A percentile compares a stretch with the other conserved stretches of the same genome.
phyloP scores from a whole-genome alignment of 768 basidiomycete species.

The Postia placenta region DNA sequence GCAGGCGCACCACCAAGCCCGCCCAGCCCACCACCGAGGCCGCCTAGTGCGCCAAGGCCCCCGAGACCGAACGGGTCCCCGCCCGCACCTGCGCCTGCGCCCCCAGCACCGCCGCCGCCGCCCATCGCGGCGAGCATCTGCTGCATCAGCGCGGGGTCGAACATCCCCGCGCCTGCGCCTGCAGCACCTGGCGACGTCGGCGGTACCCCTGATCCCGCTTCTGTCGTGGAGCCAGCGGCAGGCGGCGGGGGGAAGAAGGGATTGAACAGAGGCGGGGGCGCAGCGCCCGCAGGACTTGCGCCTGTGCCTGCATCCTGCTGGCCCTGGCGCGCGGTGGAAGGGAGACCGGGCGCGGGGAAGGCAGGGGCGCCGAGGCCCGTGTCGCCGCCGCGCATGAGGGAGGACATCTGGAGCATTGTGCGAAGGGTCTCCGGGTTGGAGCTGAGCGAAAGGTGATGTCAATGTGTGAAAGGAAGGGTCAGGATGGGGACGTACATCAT shows the following conservation, averaged over 20 bases:
- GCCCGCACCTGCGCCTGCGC: slow-evolving; percentile 19
- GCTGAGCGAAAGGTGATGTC: slow-evolving; percentile 24
- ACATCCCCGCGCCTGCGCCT: slow-evolving; percentile 22
- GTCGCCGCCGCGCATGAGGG: slow-evolving; percentile 39
- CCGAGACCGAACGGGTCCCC: slow-evolving; percentile 20
- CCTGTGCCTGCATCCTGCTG: slow-evolving; percentile 13
- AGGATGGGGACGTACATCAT: slow-evolving; percentile 51
- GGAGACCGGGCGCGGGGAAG: slow-evolving; percentile 61
- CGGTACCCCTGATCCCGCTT: no score
- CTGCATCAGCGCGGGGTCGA: slow-evolving; percentile 41
- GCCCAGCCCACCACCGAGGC: slow-evolving; percentile 18
- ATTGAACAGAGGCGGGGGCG: background rate
- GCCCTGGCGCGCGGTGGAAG: slow-evolving; percentile 28
- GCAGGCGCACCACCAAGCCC: slow-evolving; percentile 30
- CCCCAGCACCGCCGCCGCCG: slow-evolving; percentile 21
- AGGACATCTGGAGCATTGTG: slow-evolving; percentile 71
- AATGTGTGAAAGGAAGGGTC: slow-evolving; percentile 1
- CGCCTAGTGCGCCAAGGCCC: slow-evolving; percentile 13
- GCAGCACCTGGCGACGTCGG: slow-evolving; percentile 12
- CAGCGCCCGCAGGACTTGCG: background rate
- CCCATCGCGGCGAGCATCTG: slow-evolving; percentile 31
- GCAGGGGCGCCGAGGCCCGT: slow-evolving; percentile 22
- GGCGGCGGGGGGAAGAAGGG: slow-evolving; percentile 18
- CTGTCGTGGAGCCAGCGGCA: slow-evolving; percentile 1
- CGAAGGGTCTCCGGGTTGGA: slow-evolving; percentile 76